A percentile compares a stretch with the other conserved stretches of the same genome.
Evolutionary conservation across 2,329 filamentous ascomycete genomes (phyloP).

Genomic region (Aspergillus versicolor): DNA sequence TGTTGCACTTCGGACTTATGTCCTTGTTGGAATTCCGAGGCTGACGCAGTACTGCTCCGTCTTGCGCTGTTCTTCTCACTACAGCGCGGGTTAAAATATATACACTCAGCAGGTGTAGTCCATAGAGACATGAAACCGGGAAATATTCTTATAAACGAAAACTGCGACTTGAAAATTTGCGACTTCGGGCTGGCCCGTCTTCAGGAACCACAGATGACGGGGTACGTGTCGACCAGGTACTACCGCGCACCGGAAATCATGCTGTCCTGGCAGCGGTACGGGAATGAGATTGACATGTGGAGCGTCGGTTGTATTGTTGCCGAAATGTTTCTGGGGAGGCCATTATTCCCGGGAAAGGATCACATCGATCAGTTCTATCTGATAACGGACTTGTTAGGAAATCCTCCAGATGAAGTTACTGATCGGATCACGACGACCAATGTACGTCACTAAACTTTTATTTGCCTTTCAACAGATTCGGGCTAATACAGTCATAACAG

Average conservation of each 20-base stretch:
- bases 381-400: constrained; percentile 95
- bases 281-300: constrained; percentile 98
- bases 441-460: constrained; percentile 49
- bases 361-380: constrained; percentile 99
- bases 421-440: constrained; percentile 98
- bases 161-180: constrained; percentile 99
- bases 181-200: constrained; percentile 97
- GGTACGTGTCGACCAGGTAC: constrained; percentile 97
- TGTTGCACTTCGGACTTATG: constrained; percentile 16
- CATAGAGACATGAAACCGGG: constrained; percentile 97
- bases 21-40: neutral
- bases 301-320: constrained; percentile 99
- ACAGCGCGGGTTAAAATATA: constrained; percentile 96
- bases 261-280: constrained; percentile 99
- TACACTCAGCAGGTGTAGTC: constrained; percentile 96
- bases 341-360: constrained; percentile 96
- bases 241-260: constrained; percentile 99
- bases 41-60: neutral
- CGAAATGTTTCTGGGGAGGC: constrained; percentile 98
- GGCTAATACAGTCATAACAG: constrained; percentile 44
- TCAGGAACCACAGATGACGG: constrained; percentile 99
- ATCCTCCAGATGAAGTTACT: constrained; percentile 96
- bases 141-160: constrained; percentile 99
- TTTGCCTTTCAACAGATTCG: neutral
- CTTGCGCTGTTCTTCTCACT: constrained; percentile 40